Conservation (phyloP, 1,284 basidiomycete species). For the Ganoderma lucidum region DNA sequence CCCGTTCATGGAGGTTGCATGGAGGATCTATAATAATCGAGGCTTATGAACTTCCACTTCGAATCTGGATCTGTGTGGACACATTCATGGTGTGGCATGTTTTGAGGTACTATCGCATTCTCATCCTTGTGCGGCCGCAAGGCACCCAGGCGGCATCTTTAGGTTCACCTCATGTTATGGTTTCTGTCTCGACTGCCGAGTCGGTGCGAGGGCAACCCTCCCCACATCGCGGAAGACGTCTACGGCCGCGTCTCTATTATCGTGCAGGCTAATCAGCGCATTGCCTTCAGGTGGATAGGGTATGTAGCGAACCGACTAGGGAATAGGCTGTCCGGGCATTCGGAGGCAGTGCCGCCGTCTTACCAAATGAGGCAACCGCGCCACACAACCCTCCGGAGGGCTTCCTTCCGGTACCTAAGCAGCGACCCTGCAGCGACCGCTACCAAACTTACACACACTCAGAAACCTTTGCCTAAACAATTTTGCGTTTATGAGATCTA, state of each 20-base stretch:
- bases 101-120: slow-evolving; percentile 12
- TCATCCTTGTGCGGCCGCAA: neutral
- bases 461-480: slow-evolving; percentile 8
- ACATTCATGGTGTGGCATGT: neutral
- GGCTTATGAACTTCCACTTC: neutral
- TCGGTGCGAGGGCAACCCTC: slow-evolving; percentile 12
- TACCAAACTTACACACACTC: slow-evolving; percentile 1
- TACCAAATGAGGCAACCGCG: slow-evolving; percentile 22
- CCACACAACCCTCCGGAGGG: slow-evolving; percentile 24
- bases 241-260: slow-evolving; percentile 20
- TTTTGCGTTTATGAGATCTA: neutral
- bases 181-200: slow-evolving; percentile 10
- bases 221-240: slow-evolving; percentile 23
- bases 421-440: slow-evolving; percentile 3
- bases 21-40: neutral
- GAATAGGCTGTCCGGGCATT: slow-evolving; percentile 22
- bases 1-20: neutral
- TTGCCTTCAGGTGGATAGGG: slow-evolving; percentile 23
- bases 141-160: neutral
- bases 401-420: slow-evolving; percentile 15
- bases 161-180: slow-evolving; percentile 25
- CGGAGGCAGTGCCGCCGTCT: slow-evolving; percentile 26
- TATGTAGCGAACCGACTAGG: slow-evolving; percentile 21
- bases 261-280: slow-evolving; percentile 15
- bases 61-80: slow-evolving; percentile 1